Percentiles rank a stretch among this genome's conserved stretches.
Evolutionary conservation across 75 land plant genomes (phyloP).

Genomic region (Pinus taeda): DNA sequence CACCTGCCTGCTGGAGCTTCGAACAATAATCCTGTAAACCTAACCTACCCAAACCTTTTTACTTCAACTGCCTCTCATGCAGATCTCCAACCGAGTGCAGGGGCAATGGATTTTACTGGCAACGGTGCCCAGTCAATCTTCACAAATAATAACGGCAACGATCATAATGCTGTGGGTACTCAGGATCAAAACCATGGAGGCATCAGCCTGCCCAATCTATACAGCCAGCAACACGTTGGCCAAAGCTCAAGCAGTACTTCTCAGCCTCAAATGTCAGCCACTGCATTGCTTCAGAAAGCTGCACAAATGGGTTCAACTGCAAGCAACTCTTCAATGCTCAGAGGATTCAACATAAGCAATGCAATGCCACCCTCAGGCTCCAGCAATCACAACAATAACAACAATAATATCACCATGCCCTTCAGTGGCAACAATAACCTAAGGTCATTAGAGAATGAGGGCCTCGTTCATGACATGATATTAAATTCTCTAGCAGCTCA

Average conservation of each 20-base stretch:
- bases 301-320: slow-evolving; percentile 75
- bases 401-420: background rate
- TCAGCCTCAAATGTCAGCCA: slow-evolving; percentile 70
- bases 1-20: slow-evolving; percentile 27
- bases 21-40: slow-evolving; percentile 13
- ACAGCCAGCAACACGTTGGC: slow-evolving; percentile 10
- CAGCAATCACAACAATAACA: slow-evolving; percentile 4
- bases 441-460: slow-evolving; percentile 14
- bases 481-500: slow-evolving; percentile 31
- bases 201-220: slow-evolving; percentile 8
- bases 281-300: slow-evolving; percentile 71
- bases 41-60: slow-evolving; percentile 23
- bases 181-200: slow-evolving; percentile 4
- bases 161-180: slow-evolving; percentile 5
- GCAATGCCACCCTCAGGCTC: background rate
- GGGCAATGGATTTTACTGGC: slow-evolving; percentile 8
- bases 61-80: slow-evolving; percentile 32
- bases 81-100: slow-evolving; percentile 10
- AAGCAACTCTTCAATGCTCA: slow-evolving; percentile 26
- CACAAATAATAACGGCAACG: slow-evolving; percentile 1
- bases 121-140: slow-evolving; percentile 8
- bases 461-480: slow-evolving; percentile 25
- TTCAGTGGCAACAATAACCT: background rate
- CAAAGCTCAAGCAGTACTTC: slow-evolving; percentile 13
- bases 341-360: slow-evolving; percentile 33